Evolutionary conservation across 2,329 filamentous ascomycete genomes (phyloP).

Genomic region (Fusarium algeriense): DNA sequence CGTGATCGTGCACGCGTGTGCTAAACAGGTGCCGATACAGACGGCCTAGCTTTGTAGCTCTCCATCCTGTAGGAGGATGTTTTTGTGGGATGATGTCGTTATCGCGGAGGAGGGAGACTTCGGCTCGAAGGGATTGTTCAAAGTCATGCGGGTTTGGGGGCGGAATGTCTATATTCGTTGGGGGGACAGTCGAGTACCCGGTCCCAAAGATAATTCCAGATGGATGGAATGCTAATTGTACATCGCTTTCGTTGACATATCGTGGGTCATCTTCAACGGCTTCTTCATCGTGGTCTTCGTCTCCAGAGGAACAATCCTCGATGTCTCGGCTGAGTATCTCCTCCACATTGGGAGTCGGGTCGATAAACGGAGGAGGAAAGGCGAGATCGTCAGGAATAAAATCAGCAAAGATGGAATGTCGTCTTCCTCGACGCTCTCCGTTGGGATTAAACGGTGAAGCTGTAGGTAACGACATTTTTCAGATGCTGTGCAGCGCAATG

Average conservation of each 20-base stretch:
- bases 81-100: conserved; percentile 37
- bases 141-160: conserved; percentile 39
- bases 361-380: conserved; percentile 28
- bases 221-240: conserved; percentile 40
- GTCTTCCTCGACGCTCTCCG: conserved; percentile 4
- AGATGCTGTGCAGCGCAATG: too few relatives aligned
- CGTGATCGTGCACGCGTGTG: conserved; percentile 30
- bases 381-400: conserved; percentile 34
- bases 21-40: conserved; percentile 34
- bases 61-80: conserved; percentile 11
- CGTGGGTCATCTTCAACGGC: conserved; percentile 15
- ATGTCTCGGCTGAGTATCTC: conserved; percentile 40
- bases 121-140: conserved; percentile 36
- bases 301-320: conserved; percentile 40
- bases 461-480: conserved; percentile 23
- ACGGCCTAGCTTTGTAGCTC: neutral
- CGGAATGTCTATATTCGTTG: conserved; percentile 32
- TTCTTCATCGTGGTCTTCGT: conserved; percentile 30
- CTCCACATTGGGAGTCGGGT: conserved; percentile 24
- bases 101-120: conserved; percentile 35
- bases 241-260: conserved; percentile 8
- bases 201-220: conserved; percentile 32
- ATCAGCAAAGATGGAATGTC: conserved; percentile 42
- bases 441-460: conserved; percentile 24
- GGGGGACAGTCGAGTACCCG: conserved; percentile 37